A percentile compares a stretch with the other conserved stretches of the same genome.
Evolutionary conservation across 192 early-diverging fungal genomes (phyloP).

Genomic region (Coemansia sp.): DNA sequence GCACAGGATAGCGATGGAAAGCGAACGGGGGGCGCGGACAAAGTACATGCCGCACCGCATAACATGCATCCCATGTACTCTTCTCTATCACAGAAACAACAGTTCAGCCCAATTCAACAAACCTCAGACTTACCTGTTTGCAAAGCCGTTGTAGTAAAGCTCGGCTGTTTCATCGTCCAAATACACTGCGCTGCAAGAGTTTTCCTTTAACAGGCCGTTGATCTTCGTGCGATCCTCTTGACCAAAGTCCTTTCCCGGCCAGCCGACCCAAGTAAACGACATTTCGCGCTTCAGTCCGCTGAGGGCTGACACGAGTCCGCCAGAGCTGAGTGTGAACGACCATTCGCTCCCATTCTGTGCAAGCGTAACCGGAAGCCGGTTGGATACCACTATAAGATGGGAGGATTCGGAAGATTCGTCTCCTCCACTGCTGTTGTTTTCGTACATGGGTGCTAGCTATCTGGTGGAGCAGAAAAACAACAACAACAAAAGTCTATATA

Average conservation of each 20-base stretch:
- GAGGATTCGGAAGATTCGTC: slow-evolving; percentile 26
- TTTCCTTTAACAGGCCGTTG: slow-evolving; percentile 68
- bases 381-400: slow-evolving; percentile 89
- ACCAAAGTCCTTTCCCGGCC: slow-evolving; percentile 91
- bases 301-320: slow-evolving; percentile 93
- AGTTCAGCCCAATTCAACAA: slow-evolving; percentile 7
- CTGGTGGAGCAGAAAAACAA: background rate
- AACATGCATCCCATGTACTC: too few species aligned
- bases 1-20: too few species aligned
- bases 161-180: slow-evolving; percentile 91
- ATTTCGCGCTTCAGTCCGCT: slow-evolving; percentile 92
- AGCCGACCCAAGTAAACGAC: slow-evolving; percentile 98
- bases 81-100: too few species aligned
- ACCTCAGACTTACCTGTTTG: slow-evolving; percentile 62
- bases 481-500: too few species aligned
- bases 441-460: background rate
- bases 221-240: slow-evolving; percentile 73
- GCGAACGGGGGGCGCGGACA: too few species aligned
- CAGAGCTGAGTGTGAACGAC: slow-evolving; percentile 84
- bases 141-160: slow-evolving; percentile 98
- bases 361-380: slow-evolving; percentile 91
- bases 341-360: slow-evolving; percentile 50
- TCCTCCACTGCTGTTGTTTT: slow-evolving; percentile 2
- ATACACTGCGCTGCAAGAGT: slow-evolving; percentile 92
- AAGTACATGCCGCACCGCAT: too few species aligned